Percentiles rank a stretch among this genome's conserved stretches.
Conservation (phyloP, 768 basidiomycete genomes). For the Crepidotus variabilis region DNA sequence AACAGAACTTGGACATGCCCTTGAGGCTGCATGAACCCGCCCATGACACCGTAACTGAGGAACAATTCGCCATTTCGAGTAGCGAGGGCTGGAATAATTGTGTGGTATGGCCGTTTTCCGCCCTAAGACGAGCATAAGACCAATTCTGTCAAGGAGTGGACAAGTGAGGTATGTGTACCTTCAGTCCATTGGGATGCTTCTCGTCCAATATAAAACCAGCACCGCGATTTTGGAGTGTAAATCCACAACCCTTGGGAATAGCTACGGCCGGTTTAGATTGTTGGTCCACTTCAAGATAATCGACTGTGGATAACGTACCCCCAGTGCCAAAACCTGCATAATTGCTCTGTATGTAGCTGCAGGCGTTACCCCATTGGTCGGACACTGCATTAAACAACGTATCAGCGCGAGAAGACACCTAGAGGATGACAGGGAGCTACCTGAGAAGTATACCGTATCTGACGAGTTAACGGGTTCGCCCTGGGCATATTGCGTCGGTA, state of each 20-base stretch:
- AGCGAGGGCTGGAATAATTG: constrained; percentile 90
- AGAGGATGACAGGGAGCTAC: constrained; percentile 38
- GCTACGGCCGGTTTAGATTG: constrained; percentile 36
- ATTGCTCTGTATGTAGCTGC: constrained; percentile 87
- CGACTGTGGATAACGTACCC: constrained; percentile 39
- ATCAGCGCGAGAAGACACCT: neutral
- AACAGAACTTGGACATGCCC: constrained; percentile 94
- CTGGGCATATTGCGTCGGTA: constrained; percentile 25
- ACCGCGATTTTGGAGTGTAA: constrained; percentile 95
- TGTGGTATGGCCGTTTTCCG: constrained; percentile 85
- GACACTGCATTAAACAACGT: constrained; percentile 42
- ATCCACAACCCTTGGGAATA: constrained; percentile 91
- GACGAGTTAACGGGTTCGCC: constrained; percentile 82
- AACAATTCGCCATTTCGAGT: constrained; percentile 78
- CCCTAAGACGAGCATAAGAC: constrained; percentile 36
- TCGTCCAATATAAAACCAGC: constrained; percentile 76
- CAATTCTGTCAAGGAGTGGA: neutral
- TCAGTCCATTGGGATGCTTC: constrained; percentile 80
- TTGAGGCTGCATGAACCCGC: constrained; percentile 93
- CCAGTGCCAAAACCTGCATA: constrained; percentile 92
- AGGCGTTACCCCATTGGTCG: constrained; percentile 87
- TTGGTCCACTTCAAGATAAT: neutral
- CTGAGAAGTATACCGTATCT: constrained; percentile 94
- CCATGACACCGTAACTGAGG: constrained; percentile 90
- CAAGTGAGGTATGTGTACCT: constrained; percentile 36